Base-by-base conservation (phyloP, 2,329 filamentous ascomycete genomes). In the Neocatenulostroma microsporum region DNA sequence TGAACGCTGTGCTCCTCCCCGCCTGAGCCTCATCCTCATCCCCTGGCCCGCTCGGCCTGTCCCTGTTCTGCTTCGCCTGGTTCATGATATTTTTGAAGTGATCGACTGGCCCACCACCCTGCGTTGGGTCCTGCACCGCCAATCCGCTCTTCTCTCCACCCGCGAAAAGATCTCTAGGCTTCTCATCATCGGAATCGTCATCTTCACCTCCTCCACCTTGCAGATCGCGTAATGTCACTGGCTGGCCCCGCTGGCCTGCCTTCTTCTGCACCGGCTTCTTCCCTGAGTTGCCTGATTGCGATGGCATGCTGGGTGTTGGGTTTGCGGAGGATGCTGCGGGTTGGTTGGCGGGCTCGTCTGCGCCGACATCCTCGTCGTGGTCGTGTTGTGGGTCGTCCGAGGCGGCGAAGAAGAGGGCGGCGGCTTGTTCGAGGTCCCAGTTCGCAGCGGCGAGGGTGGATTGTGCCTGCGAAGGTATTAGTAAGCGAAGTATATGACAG, bases 71-170 rank as follows among this genome's bases (percentile, higher is more conserved):
- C 46, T 63, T 58, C 28, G 68, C 68, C 37, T 67, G 60, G 40
- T 64, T 61, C 45, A 72, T 54, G 46, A 72, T 70, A 51, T 65
- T 69, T 47, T 64, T 61, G 55, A 70, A 70, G 40, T 68, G 66
- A 41, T 70, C 66, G 26, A 61, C 53, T 5, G 53, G 45, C 4
- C 47, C 44, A 62, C 58, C 39, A 17, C 41, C 47, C 17, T 74
- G 68, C 51, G 73, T 70, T 2, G 77, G 77, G 50, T 80, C 78
- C 55, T 80, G 74, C 38, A 81, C 77, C 5, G 77, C 77, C 18
- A 81, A 62, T n/a, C 76, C 77, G 20, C 84, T 89, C 70, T 91
- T 91, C 63, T 89, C 85, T 21, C 85, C 85, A 34, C 85, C 85
- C 14, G 85, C 81, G 60, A 88, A 91, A 45, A 88, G 66, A 54